Evolutionary conservation across 2,329 filamentous ascomycete genomes (phyloP).

Genomic region (Colletotrichum somersetense): DNA sequence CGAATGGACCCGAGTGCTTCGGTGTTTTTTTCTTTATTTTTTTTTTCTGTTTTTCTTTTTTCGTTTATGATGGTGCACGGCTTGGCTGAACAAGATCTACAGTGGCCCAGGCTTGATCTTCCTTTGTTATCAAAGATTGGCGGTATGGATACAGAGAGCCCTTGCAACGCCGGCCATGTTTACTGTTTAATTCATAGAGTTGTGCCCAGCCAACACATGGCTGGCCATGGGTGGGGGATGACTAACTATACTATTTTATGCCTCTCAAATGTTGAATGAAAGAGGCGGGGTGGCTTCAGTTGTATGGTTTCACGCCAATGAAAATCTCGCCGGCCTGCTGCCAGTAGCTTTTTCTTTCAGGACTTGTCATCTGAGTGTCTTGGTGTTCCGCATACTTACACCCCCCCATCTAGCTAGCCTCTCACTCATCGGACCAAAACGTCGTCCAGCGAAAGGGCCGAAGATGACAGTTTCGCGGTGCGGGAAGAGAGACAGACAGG

Average conservation of each 20-base stretch:
- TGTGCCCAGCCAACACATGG: slow-evolving; percentile 14
- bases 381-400: slow-evolving; percentile 17
- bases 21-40: neutral
- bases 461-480: neutral
- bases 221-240: neutral
- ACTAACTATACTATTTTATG: neutral
- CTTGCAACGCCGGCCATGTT: neutral
- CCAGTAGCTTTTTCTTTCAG: slow-evolving; percentile 9
- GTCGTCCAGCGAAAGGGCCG: slow-evolving; percentile 2
- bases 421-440: slow-evolving; percentile 12
- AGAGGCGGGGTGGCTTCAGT: slow-evolving; percentile 22
- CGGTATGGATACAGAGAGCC: slow-evolving; percentile 9
- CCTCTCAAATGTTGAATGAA: slow-evolving; percentile 18
- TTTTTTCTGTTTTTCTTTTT: neutral
- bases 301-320: slow-evolving; percentile 36
- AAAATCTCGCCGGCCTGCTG: slow-evolving; percentile 17
- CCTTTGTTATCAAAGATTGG: slow-evolving; percentile 3
- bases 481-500: slow-evolving; percentile 3
- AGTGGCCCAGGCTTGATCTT: slow-evolving; percentile 20
- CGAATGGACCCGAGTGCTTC: slow-evolving; percentile 12
- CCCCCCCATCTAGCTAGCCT: neutral
- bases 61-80: neutral
- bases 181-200: neutral
- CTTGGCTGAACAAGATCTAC: slow-evolving; percentile 29
- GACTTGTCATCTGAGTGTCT: slow-evolving; percentile 33